phyloP scores from a whole-genome alignment of 495 filamentous ascomycete species.

The Tuber microsphaerosporum region DNA sequence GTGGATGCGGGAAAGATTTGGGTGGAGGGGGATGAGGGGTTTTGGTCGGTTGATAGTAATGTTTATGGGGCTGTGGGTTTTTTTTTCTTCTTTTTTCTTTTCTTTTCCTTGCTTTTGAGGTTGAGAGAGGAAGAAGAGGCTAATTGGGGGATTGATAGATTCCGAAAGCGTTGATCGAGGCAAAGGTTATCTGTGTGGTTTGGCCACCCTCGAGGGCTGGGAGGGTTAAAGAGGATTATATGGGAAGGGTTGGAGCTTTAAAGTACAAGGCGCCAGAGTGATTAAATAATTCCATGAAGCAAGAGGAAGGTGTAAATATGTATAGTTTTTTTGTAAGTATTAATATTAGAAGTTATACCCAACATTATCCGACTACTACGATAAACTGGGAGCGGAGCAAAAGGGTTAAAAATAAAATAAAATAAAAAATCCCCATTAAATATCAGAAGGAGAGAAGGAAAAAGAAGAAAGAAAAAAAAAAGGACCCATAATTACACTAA shows the following conservation, averaged over 20 bases:
- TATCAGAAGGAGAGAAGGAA: not conserved
- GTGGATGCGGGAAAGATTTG: conserved; percentile 56
- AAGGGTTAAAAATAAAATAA: not conserved
- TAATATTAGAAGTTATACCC: not conserved
- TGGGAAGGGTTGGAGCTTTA: conserved; percentile 44
- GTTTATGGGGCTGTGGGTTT: conserved; percentile 54
- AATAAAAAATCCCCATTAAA: not conserved
- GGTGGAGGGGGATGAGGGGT: conserved; percentile 55
- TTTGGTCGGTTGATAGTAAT: conserved; percentile 55
- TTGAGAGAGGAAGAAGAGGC: not conserved
- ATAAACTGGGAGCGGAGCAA: not conserved
- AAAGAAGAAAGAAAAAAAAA: not conserved
- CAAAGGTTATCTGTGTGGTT: conserved; percentile 49
- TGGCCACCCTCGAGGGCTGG: conserved; percentile 44
- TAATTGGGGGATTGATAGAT: conserved; percentile 29
- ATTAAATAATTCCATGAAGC: not conserved
- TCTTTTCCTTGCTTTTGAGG: not conserved
- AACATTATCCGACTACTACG: not conserved
- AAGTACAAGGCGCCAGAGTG: conserved; percentile 18
- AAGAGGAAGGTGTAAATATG: not conserved
- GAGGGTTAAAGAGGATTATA: conserved; percentile 44
- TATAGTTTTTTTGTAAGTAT: not conserved
- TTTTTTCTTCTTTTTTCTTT: not conserved
- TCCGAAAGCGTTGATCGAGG: conserved; percentile 48
- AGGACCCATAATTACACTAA: not conserved